Evolutionary conservation across 2,329 filamentous ascomycete genomes (phyloP).

Genomic region (Aspergillus ibericus): DNA sequence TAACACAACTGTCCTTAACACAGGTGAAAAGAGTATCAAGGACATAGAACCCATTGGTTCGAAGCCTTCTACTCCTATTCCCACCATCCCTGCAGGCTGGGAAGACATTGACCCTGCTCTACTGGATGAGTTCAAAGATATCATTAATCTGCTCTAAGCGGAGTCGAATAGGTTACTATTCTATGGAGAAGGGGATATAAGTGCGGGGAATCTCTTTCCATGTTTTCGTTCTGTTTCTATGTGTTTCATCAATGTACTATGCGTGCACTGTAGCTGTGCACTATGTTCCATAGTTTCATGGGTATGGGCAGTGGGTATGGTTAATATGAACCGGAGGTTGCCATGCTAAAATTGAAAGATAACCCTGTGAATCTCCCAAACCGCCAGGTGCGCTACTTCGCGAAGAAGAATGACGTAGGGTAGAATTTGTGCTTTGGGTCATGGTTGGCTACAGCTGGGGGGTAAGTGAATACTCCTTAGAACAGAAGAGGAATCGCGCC

Average conservation of each 20-base stretch:
- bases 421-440: too few relatives aligned
- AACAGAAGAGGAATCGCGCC: too few relatives aligned
- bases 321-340: neutral
- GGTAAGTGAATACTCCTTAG: too few relatives aligned
- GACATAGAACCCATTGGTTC: neutral
- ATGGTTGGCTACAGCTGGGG: too few relatives aligned
- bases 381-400: too few relatives aligned
- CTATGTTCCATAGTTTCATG: neutral
- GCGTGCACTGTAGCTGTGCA: neutral
- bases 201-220: neutral
- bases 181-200: neutral
- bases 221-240: neutral
- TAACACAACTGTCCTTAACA: neutral
- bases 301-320: neutral
- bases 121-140: constrained; percentile 42
- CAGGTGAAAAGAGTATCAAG: neutral
- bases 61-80: neutral
- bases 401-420: too few relatives aligned
- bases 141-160: constrained; percentile 41
- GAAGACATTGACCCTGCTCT: constrained; percentile 40
- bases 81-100: constrained; percentile 24
- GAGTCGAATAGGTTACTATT: neutral
- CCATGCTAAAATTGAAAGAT: too few relatives aligned
- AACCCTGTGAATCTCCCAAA: too few relatives aligned
- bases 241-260: neutral